Conservation (phyloP, 2,329 filamentous ascomycete species). For the Fusarium camptoceras region DNA sequence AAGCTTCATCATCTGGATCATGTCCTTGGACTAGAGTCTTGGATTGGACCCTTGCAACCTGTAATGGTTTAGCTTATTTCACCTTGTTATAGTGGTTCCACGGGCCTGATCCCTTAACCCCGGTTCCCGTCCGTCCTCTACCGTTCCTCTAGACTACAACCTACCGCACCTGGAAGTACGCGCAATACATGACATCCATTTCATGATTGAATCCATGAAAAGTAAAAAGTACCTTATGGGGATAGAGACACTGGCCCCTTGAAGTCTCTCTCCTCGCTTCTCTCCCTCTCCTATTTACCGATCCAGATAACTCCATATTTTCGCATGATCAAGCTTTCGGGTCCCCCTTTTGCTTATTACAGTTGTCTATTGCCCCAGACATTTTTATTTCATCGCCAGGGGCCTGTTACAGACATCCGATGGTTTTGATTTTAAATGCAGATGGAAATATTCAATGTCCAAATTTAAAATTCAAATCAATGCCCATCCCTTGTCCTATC, state of each 20-base stretch:
- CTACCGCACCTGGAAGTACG: conserved; percentile 7
- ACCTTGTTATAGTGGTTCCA: conserved; percentile 10
- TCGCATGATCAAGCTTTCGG: conserved; percentile 31
- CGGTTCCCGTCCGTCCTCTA: conserved; percentile 15
- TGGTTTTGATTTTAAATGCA: neutral
- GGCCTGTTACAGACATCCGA: conserved; percentile 20
- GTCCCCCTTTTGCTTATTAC: conserved; percentile 22
- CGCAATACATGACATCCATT: conserved; percentile 22
- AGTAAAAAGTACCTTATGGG: neutral
- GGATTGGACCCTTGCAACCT: neutral
- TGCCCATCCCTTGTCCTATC: conserved; percentile 9
- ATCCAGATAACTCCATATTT: conserved; percentile 24
- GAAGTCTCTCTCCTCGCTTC: conserved; percentile 4
- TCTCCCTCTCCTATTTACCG: conserved; percentile 16
- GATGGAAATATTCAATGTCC: conserved; percentile 13
- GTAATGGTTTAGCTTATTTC: neutral
- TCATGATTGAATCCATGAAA: conserved; percentile 18
- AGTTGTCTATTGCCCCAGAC: conserved; percentile 17
- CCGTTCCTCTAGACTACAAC: neutral
- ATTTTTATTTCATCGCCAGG: neutral
- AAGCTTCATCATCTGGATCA: conserved; percentile 2
- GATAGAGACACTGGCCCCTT: conserved; percentile 11
- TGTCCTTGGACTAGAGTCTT: neutral
- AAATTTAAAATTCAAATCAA: conserved; percentile 1
- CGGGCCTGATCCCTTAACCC: conserved; percentile 2